Percentiles rank a stretch among this genome's conserved stretches.
Evolutionary conservation across 2,329 filamentous ascomycete species (phyloP).

Genomic region (Shiraia bambusicola): DNA sequence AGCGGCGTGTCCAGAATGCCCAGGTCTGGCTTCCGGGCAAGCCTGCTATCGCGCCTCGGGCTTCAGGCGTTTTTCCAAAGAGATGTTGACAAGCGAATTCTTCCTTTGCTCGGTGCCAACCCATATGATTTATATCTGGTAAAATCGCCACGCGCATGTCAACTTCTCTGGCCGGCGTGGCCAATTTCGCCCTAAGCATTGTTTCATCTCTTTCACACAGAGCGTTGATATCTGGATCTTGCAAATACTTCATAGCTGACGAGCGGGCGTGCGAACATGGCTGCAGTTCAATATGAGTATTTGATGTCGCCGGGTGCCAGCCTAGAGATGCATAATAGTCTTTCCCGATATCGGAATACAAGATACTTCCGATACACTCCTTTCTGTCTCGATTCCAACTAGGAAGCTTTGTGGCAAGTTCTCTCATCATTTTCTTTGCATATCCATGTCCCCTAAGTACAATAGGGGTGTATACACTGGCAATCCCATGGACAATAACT

Average conservation of each 20-base stretch:
- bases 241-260: conserved; percentile 47
- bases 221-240: conserved; percentile 58
- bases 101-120: conserved; percentile 76
- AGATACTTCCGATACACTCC: conserved; percentile 64
- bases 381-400: conserved; percentile 47
- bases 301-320: conserved; percentile 70
- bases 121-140: conserved; percentile 64
- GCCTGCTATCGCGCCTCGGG: conserved; percentile 68
- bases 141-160: conserved; percentile 61
- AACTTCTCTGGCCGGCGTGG: conserved; percentile 32
- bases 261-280: conserved; percentile 13
- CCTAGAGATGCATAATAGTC: conserved; percentile 72
- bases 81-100: conserved; percentile 68
- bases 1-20: conserved; percentile 65
- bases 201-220: conserved; percentile 64
- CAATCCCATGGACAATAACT: conserved; percentile 68
- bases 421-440: conserved; percentile 71
- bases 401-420: conserved; percentile 57
- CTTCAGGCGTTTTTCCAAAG: conserved; percentile 52
- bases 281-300: conserved; percentile 64
- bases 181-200: conserved; percentile 56
- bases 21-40: conserved; percentile 58
- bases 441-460: conserved; percentile 70
- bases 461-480: conserved; percentile 70
- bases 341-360: conserved; percentile 84